Evolutionary conservation across 768 basidiomycete species (phyloP).

Genomic region (Lentinula detonsa): DNA sequence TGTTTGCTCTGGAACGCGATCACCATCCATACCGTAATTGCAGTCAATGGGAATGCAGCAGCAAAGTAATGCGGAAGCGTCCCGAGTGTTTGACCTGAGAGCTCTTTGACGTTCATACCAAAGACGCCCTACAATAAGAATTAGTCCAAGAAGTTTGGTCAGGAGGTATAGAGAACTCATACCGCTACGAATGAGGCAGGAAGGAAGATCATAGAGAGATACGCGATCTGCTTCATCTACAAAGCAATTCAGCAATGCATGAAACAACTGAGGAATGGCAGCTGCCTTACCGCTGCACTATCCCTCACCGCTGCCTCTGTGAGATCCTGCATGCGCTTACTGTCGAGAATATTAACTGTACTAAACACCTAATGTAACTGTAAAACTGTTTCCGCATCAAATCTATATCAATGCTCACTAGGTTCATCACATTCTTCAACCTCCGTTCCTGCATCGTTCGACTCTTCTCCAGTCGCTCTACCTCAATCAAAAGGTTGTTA

Average conservation of each 20-base stretch:
- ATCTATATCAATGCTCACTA: constrained; percentile 23
- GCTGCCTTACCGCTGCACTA: constrained; percentile 1
- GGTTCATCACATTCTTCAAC: constrained; percentile 46
- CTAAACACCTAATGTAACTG: constrained; percentile 42
- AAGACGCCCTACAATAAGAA: constrained; percentile 36
- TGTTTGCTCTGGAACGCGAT: constrained; percentile 44
- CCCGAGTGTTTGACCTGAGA: constrained; percentile 27
- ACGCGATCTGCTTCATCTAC: constrained; percentile 54
- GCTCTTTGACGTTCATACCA: constrained; percentile 52
- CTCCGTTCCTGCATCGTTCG: constrained; percentile 41
- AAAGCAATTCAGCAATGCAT: neutral
- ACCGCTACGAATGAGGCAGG: constrained; percentile 51
- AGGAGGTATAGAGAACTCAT: neutral
- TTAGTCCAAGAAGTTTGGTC: neutral
- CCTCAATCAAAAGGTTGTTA: constrained; percentile 42
- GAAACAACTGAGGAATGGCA: neutral
- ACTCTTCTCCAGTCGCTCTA: constrained; percentile 35
- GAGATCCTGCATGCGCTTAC: constrained; percentile 42
- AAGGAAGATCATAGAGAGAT: constrained; percentile 57
- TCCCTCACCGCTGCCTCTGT: constrained; percentile 36
- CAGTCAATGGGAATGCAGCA: constrained; percentile 39
- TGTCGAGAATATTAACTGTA: constrained; percentile 53
- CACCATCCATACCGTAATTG: constrained; percentile 47
- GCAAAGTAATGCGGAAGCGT: constrained; percentile 37
- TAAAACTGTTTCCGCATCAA: neutral